Conservation (phyloP, 495 filamentous ascomycete species). For the Penicillium longicatenatum region DNA sequence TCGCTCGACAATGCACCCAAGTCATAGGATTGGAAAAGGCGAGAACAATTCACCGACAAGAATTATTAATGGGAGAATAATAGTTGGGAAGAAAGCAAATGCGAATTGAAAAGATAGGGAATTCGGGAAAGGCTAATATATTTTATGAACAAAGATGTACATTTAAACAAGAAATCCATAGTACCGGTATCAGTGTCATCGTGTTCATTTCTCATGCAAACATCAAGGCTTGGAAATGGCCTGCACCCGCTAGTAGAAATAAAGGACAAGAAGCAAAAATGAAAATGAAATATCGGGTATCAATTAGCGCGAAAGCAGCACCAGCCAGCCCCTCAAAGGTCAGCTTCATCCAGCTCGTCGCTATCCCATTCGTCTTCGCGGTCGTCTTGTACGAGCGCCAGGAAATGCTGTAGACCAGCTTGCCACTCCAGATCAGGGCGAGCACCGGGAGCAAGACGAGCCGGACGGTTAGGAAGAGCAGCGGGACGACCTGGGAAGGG, state of each 20-base stretch:
- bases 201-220: constrained; percentile 12
- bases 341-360: constrained; percentile 55
- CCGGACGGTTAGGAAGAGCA: neutral
- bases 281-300: neutral
- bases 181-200: constrained; percentile 2
- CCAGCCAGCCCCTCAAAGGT: constrained; percentile 24
- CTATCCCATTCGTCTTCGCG: constrained; percentile 67
- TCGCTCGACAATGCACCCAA: neutral
- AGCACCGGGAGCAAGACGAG: neutral
- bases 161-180: neutral
- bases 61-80: neutral
- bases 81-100: neutral
- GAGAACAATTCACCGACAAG: neutral
- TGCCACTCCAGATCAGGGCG: constrained; percentile 11
- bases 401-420: constrained; percentile 52
- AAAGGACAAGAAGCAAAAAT: neutral
- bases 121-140: neutral
- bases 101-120: neutral
- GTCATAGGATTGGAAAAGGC: neutral
- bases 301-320: neutral
- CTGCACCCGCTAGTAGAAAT: neutral
- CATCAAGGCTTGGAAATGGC: neutral
- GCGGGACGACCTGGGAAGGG: neutral
- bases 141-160: neutral
- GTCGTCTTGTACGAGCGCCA: constrained; percentile 57